Evolutionary conservation across 2,329 filamentous ascomycete genomes (phyloP).

Genomic region (Epichloe amarillans): DNA sequence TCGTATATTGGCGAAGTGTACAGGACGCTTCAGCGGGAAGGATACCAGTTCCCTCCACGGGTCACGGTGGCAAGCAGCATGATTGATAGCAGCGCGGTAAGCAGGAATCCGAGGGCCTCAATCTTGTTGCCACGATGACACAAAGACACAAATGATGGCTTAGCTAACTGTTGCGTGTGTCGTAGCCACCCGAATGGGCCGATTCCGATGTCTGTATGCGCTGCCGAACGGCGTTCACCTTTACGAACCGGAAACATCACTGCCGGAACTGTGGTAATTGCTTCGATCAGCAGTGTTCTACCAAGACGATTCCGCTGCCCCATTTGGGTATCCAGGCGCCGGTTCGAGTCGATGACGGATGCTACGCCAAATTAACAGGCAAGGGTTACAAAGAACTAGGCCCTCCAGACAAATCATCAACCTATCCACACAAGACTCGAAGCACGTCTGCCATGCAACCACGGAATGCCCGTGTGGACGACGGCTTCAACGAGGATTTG

Average conservation of each 20-base stretch:
- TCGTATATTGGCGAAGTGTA: conserved; percentile 85
- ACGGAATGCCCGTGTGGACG: conserved; percentile 73
- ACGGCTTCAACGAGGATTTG: conserved; percentile 87
- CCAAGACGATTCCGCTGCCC: conserved; percentile 74
- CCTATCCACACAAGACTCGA: conserved; percentile 48
- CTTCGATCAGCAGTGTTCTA: conserved; percentile 90
- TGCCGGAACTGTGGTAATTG: conserved; percentile 97
- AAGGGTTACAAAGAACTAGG: conserved; percentile 34
- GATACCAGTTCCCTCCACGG: conserved; percentile 79
- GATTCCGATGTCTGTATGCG: conserved; percentile 99
- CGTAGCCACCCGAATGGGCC: conserved; percentile 84
- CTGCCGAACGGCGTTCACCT: conserved; percentile 87
- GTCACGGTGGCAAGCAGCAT: conserved; percentile 86
- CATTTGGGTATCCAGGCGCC: conserved; percentile 86
- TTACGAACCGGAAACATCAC: conserved; percentile 97
- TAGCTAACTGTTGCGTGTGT: neutral
- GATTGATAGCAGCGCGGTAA: conserved; percentile 88
- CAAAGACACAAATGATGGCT: neutral
- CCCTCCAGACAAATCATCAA: conserved; percentile 34
- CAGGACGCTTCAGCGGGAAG: conserved; percentile 65
- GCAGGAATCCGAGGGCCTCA: neutral
- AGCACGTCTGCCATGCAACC: conserved; percentile 69
- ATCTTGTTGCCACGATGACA: neutral
- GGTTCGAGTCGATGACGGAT: conserved; percentile 92
- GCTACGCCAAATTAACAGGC: conserved; percentile 77